These are phyloP conservation scores for Sphaceloma murrayae DNA, from an alignment of 2,329 filamentous ascomycete genomes.

Conservation along the genomic window DNA sequence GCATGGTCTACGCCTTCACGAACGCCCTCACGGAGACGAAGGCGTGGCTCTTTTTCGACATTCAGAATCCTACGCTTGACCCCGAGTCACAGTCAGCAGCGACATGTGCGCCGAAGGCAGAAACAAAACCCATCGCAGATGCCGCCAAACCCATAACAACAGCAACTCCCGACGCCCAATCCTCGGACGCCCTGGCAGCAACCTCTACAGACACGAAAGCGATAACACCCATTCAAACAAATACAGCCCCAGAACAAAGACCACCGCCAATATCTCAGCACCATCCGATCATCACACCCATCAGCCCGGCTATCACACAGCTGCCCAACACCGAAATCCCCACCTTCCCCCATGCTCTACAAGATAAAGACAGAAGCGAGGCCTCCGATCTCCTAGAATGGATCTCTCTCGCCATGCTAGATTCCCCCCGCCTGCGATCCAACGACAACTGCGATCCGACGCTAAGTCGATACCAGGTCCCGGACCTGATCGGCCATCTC, in stretches of 20 bases:
- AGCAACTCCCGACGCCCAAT: too few species aligned
- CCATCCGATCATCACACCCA: not conserved
- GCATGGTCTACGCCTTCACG: conserved; percentile 66
- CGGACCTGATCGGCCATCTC: conserved; percentile 25
- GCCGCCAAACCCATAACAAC: conserved; percentile 2
- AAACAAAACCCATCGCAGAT: not conserved
- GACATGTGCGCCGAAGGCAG: not conserved
- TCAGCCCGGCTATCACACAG: not conserved
- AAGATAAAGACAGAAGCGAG: conserved; percentile 50
- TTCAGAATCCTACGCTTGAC: conserved; percentile 25
- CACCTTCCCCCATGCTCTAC: conserved; percentile 24
- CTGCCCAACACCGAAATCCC: not conserved
- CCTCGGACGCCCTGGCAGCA: too few species aligned
- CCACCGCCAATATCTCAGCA: not conserved
- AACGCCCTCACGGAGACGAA: conserved; percentile 60
- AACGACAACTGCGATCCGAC: conserved; percentile 57
- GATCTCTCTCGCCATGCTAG: conserved; percentile 57
- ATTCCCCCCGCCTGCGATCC: conserved; percentile 52
- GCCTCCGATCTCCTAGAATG: conserved; percentile 62
- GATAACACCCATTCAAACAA: not conserved
- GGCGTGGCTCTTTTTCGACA: conserved; percentile 70
- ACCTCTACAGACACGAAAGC: too few species aligned
- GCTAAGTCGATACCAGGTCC: conserved; percentile 57
- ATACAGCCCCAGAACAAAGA: not conserved
- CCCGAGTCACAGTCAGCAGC: not conserved